phyloP scores from a whole-genome alignment of 2,329 filamentous ascomycete species.

The Cercospora zeae-maydis region DNA sequence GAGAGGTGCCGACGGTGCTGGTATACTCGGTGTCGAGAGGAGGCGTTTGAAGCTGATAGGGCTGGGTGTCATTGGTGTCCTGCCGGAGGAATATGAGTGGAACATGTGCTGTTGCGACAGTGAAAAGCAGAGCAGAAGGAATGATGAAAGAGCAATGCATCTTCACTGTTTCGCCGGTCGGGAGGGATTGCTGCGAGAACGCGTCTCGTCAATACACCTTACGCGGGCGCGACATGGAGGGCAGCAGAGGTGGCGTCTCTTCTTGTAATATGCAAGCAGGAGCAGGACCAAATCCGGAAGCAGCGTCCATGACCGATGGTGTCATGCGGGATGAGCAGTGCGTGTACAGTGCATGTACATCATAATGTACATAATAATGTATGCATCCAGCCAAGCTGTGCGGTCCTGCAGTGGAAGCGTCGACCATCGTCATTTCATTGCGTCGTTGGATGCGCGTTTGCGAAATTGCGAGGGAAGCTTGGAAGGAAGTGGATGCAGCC shows the following conservation, averaged over 20 bases:
- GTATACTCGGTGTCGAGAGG: conserved; percentile 51
- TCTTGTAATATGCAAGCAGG: neutral
- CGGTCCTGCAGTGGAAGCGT: conserved; percentile 3
- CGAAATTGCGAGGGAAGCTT: no score
- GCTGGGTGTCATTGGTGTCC: conserved; percentile 1
- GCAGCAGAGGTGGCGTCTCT: neutral
- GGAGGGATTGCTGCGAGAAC: neutral
- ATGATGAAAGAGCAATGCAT: conserved; percentile 6
- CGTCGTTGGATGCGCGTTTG: no score
- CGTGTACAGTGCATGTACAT: no score
- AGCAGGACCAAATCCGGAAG: neutral
- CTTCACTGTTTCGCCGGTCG: neutral
- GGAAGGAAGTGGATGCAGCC: no score
- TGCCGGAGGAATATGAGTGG: conserved; percentile 3
- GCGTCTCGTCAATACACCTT: neutral
- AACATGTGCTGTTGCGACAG: neutral
- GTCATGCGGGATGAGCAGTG: neutral
- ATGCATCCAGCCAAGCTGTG: neutral
- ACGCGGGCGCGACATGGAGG: no score
- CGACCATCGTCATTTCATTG: conserved; percentile 13
- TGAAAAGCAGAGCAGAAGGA: conserved; percentile 1
- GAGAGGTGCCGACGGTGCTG: conserved; percentile 47
- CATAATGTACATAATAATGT: no score
- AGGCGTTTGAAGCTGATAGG: conserved; percentile 41
- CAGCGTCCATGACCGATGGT: neutral